Evolutionary conservation across 441 rosid species (phyloP), one percentile per base, ranked within the genome.

Genomic region (Croton setiger): DNA sequence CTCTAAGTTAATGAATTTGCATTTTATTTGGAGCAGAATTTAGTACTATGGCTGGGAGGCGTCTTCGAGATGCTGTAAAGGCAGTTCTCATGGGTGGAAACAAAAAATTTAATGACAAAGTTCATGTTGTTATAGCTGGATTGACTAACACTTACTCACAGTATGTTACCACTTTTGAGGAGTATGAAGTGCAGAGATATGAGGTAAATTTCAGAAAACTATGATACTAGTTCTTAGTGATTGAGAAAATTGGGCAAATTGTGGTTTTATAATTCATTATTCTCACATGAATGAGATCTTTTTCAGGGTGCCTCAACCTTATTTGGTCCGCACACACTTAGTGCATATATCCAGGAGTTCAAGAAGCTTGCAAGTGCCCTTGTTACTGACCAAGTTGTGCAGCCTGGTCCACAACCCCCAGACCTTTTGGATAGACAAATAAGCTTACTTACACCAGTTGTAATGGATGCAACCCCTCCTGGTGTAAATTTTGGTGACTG

Each of bases 11-110:
- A 54, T 53, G 47, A 21, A 14, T 58, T 68, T 66, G 58, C 44
- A 20, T 63, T 68, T 78, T 68, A 65, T 67, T 64, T n/a, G n/a
- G 69, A 48, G 63, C 84, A 95, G 99, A 95, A 81, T 95, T 92
- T 71, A 87, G 97, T 54, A 90, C 99, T 70, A 95, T 95, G 99
- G 91, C 98, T 74, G 98, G 99, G 77, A 90, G 99, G 82, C 96
- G 92, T 39, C 98, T 95, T 69, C 87, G 98, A n/a, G 91, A 90
- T 70, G 95, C 98, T 67, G 96, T 93, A 72, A 86, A 84, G 81
- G 43, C 79, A 1, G 82, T 89, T 63, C 92, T 93, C 54, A 71
- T 79, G 70, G 78, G 84, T 78, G 83, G 82, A 43, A 75, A 78
- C 51, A 73, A 68, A 66, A 81, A 89, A 68, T 81, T 83, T 58